Evolutionary conservation across 106 monocot species (phyloP).

Genomic region (Acorus gramineus): DNA sequence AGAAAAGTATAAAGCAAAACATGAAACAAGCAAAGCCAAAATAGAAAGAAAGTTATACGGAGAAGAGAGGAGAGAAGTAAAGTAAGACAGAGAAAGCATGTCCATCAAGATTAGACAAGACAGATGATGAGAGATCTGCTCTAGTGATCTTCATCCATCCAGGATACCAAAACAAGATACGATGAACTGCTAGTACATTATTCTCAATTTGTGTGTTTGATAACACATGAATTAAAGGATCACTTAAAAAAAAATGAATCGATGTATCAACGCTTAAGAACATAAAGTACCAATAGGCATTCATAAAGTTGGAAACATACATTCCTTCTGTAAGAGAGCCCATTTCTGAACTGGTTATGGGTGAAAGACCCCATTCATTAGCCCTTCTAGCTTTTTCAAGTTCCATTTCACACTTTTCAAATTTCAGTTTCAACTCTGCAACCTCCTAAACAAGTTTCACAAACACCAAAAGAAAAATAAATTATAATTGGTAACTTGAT

Average conservation of each 20-base stretch:
- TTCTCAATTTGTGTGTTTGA: background rate
- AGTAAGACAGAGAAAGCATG: too few relatives aligned
- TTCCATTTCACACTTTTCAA: constrained; percentile 70
- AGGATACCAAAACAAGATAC: background rate
- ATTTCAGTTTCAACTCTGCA: constrained; percentile 48
- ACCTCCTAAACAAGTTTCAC: constrained; percentile 30
- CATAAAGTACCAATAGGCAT: background rate
- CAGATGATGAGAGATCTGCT: too few relatives aligned
- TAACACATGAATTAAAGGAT: too few relatives aligned
- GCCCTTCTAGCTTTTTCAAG: constrained; percentile 68
- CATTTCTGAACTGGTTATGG: constrained; percentile 21
- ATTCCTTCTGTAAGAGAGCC: constrained; percentile 25
- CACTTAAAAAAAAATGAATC: too few relatives aligned
- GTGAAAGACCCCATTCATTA: constrained; percentile 46
- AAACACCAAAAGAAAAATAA: background rate
- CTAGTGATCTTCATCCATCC: too few relatives aligned
- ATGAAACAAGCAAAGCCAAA: too few relatives aligned
- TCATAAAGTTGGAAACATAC: constrained; percentile 25
- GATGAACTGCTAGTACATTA: background rate
- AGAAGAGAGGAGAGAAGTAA: too few relatives aligned
- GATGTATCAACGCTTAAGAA: background rate
- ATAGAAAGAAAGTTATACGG: too few relatives aligned
- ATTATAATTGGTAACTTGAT: background rate
- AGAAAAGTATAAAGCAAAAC: too few relatives aligned
- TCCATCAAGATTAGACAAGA: too few relatives aligned